Evolutionary conservation across 106 monocot species (phyloP).

Genomic region (Ottelia alismoides): DNA sequence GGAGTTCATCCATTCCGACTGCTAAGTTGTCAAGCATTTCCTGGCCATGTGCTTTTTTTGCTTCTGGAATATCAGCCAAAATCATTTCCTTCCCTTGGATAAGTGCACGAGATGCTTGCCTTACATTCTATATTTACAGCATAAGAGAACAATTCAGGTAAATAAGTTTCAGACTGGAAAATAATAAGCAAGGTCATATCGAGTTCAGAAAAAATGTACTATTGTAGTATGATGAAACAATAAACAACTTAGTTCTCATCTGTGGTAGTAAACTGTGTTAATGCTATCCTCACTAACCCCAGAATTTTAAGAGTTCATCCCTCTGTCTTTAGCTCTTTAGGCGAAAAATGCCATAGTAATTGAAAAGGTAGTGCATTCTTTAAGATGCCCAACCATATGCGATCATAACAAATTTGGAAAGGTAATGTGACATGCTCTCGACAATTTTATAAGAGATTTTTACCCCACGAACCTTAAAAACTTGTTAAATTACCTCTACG

Average conservation of each 20-base stretch:
- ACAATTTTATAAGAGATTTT: too few species aligned
- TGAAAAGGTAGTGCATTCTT: not conserved
- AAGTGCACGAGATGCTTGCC: conserved; percentile 95
- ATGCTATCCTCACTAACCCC: too few species aligned
- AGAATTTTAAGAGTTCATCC: not conserved
- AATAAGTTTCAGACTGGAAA: not conserved
- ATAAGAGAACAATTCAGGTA: not conserved
- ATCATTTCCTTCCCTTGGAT: conserved; percentile 68
- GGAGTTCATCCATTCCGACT: conserved; percentile 70
- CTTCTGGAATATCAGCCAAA: conserved; percentile 54
- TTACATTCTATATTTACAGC: conserved; percentile 47
- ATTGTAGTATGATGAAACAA: too few species aligned
- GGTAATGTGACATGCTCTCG: too few species aligned
- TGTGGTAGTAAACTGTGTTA: too few species aligned
- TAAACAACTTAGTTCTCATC: too few species aligned
- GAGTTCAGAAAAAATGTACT: too few species aligned
- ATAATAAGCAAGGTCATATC: too few species aligned
- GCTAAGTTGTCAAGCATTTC: conserved; percentile 64
- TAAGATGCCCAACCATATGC: too few species aligned
- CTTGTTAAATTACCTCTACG: too few species aligned
- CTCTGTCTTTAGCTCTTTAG: not conserved
- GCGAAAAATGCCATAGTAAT: not conserved
- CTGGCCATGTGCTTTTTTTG: conserved; percentile 62
- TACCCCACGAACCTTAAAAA: too few species aligned
- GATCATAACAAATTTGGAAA: too few species aligned